Percentiles rank a stretch among this genome's conserved stretches.
Conservation (phyloP, 257 asterid species). For the Haberlea rhodopensis region DNA sequence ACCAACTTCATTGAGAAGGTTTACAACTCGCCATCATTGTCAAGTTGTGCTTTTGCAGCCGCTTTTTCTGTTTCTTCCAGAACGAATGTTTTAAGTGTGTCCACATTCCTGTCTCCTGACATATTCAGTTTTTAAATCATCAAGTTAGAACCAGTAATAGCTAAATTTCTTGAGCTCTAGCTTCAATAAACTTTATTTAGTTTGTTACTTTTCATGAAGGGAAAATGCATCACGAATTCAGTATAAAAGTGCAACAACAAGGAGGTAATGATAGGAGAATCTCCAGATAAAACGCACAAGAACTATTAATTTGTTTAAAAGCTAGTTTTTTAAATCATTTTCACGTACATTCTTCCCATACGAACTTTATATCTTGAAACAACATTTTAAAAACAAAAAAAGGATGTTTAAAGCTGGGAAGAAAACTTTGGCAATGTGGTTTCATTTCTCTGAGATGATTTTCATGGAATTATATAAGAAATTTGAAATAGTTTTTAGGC, state of each 20-base stretch:
- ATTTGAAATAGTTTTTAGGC: background rate
- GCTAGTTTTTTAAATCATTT: background rate
- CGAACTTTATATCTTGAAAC: background rate
- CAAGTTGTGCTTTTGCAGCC: slow-evolving; percentile 48
- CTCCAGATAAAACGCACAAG: background rate
- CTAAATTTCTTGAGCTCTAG: background rate
- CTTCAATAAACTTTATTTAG: background rate
- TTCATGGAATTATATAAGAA: too few relatives aligned
- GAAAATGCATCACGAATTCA: background rate
- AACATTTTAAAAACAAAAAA: too few relatives aligned
- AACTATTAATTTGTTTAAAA: background rate
- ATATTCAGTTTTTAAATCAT: slow-evolving; percentile 11
- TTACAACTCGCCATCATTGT: slow-evolving; percentile 57
- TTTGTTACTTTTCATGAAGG: background rate
- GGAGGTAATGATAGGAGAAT: background rate
- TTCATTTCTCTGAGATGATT: background rate
- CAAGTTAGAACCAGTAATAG: background rate
- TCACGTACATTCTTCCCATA: background rate
- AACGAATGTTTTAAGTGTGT: slow-evolving; percentile 59
- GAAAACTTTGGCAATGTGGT: background rate
- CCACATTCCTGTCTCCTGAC: slow-evolving; percentile 64
- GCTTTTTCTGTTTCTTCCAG: slow-evolving; percentile 74
- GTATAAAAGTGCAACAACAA: background rate
- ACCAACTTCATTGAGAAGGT: background rate
- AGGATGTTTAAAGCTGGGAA: background rate